Evolutionary conservation across 1,284 basidiomycete species (phyloP), one percentile per base, ranked within the genome.

Genomic region (Pseudozyma thailandica): DNA sequence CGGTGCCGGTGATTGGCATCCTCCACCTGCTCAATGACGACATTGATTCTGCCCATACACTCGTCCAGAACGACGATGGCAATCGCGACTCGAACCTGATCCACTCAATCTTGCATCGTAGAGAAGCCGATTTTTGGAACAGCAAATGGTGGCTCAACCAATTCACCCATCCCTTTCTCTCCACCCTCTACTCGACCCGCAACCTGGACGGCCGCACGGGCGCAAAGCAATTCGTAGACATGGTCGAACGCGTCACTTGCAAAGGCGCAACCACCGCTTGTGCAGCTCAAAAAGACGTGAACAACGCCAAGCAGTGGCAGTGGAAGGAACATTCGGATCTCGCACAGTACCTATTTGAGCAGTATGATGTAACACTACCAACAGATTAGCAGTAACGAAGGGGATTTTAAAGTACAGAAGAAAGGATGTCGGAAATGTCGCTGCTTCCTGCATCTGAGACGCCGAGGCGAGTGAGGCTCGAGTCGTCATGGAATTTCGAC

Each of bases 401-500:
- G 23, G 13, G 23, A 16, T 18, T 26, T 31, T 41, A 58, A 25
- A 38, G 42, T 7, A 41, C 26, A 16, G 21, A n/a, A 4, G 45
- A 25, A 23, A 82, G 66, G 9, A 82, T 77, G 48, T 80, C 79
- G 1, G 70, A 64, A 35, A 82, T 82, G 44, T 82, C 77, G 43
- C 56, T 61, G 31, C 42, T 56, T 2, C 75, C 72, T 2, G 71
- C 75, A 39, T 62, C 59, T 3, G 61, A 39, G 1, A 80, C 70
- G 10, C 60, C 65, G 0, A 80, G 62, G 8, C 62, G 44, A 16
- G 52, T 25, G 33, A 82, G 62, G 1, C 55, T 62, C 0, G 71
- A 70, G 46, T 82, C 70, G 56, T 73, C 65, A 45, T 80, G 78
- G 54, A 82, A 82, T 49, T 81, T 81, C 52, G 79, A 81, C 13